phyloP scores from a whole-genome alignment of 2,329 filamentous ascomycete genomes.

The Drechmeria coniospora region DNA sequence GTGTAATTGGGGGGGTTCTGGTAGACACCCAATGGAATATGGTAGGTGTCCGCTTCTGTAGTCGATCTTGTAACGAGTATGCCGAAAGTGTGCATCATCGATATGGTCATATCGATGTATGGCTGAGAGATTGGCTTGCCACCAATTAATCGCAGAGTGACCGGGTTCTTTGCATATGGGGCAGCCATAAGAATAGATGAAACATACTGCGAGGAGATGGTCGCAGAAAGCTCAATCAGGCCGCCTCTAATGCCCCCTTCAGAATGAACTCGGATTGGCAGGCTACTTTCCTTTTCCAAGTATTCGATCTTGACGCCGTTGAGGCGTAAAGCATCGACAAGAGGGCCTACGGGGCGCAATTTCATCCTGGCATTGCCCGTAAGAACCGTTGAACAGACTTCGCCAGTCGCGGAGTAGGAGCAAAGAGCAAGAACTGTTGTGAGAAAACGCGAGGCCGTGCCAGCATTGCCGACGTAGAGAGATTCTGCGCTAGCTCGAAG shows the following conservation, averaged over 20 bases:
- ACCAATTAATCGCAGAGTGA: slow-evolving; percentile 81
- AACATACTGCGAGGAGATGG: slow-evolving; percentile 97
- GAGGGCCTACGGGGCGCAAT: slow-evolving; percentile 77
- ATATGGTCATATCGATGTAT: slow-evolving; percentile 97
- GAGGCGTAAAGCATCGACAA: slow-evolving; percentile 74
- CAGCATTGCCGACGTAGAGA: slow-evolving; percentile 90
- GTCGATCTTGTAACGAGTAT: slow-evolving; percentile 62
- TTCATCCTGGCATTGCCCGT: slow-evolving; percentile 97
- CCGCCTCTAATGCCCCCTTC: slow-evolving; percentile 74
- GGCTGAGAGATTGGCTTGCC: slow-evolving; percentile 93
- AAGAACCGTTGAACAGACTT: slow-evolving; percentile 53
- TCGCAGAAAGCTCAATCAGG: slow-evolving; percentile 80
- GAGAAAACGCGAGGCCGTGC: slow-evolving; percentile 87
- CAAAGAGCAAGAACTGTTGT: slow-evolving; percentile 84
- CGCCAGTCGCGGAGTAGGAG: slow-evolving; percentile 43
- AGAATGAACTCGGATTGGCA: slow-evolving; percentile 72
- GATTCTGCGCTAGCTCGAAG: slow-evolving; percentile 60
- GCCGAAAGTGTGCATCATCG: slow-evolving; percentile 93
- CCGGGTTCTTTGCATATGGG: slow-evolving; percentile 86
- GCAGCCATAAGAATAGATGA: slow-evolving; percentile 94
- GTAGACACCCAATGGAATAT: slow-evolving; percentile 77
- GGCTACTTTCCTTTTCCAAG: slow-evolving; percentile 64
- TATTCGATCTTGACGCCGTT: slow-evolving; percentile 87
- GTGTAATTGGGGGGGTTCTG: slow-evolving; percentile 76
- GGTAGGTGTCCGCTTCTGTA: slow-evolving; percentile 77